These are phyloP conservation scores for Emergomyces pasteurianus DNA, from an alignment of 2,329 filamentous ascomycete genomes.

Conservation along the genomic window DNA sequence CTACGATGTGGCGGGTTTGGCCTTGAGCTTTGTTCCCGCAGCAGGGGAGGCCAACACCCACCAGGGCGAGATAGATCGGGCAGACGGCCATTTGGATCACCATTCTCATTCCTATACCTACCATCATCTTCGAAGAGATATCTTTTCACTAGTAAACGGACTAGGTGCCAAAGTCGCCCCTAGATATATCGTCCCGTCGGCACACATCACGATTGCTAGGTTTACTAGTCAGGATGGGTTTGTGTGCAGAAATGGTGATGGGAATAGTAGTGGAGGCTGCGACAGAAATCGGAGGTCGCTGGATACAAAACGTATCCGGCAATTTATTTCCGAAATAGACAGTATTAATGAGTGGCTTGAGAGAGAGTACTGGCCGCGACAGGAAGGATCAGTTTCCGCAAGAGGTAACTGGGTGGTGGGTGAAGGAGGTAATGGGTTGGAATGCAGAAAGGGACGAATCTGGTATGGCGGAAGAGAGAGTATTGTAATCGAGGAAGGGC, in stretches of 20 bases:
- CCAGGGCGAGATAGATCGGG: background rate
- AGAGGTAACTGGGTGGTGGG: constrained; percentile 77
- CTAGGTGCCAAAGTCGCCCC: constrained; percentile 61
- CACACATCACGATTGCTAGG: constrained; percentile 76
- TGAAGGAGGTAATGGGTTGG: constrained; percentile 61
- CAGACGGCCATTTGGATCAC: background rate
- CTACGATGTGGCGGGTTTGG: constrained; percentile 74
- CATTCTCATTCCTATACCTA: constrained; percentile 56
- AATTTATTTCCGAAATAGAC: constrained; percentile 61
- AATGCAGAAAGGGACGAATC: constrained; percentile 59
- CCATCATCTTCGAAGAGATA: constrained; percentile 74
- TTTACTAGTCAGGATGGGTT: constrained; percentile 59
- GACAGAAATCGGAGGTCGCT: constrained; percentile 11
- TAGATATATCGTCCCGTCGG: constrained; percentile 78
- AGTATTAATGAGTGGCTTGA: constrained; percentile 65
- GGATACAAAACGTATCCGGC: constrained; percentile 44
- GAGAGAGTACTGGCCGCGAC: constrained; percentile 54
- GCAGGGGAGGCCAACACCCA: constrained; percentile 40
- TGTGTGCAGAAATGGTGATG: constrained; percentile 22
- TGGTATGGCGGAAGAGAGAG: constrained; percentile 83
- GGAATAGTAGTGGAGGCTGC: constrained; percentile 18
- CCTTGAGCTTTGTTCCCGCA: constrained; percentile 76
- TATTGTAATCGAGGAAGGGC: constrained; percentile 43
- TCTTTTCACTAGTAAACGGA: constrained; percentile 50
- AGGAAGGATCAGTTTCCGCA: constrained; percentile 27